These are phyloP conservation scores for Saturnispora besseyi DNA, from an alignment of 805 yeast species.

Conservation along the genomic window DNA sequence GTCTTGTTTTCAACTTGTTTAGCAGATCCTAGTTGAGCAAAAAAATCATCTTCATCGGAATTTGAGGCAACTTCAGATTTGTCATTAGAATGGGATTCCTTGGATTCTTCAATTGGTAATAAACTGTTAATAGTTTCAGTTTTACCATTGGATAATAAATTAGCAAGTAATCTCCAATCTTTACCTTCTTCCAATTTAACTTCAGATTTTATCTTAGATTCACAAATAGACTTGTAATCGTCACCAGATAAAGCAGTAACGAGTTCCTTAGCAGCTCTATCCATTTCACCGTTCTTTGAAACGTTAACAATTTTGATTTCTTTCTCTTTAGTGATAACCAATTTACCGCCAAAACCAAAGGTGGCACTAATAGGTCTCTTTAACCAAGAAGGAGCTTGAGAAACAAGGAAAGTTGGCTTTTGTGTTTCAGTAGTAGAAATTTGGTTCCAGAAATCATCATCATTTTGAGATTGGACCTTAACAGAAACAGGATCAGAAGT, in stretches of 20 bases:
- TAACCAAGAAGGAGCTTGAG: conserved; percentile 89
- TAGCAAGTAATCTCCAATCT: conserved; percentile 60
- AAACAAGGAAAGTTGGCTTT: conserved; percentile 60
- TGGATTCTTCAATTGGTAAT: conserved; percentile 7
- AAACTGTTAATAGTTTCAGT: conserved; percentile 37
- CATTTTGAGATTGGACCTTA: conserved; percentile 35
- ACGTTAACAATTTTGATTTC: conserved; percentile 23
- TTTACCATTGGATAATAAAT: conserved; percentile 43
- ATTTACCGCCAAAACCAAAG: conserved; percentile 92
- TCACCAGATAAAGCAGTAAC: conserved; percentile 47
- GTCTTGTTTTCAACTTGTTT: conserved; percentile 11
- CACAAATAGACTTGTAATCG: conserved; percentile 47
- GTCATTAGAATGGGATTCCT: conserved; percentile 11
- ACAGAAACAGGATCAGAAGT: conserved; percentile 50
- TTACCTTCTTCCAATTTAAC: conserved; percentile 25
- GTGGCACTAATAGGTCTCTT: conserved; percentile 61
- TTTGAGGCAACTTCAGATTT: conserved; percentile 12
- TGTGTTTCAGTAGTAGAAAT: conserved; percentile 58
- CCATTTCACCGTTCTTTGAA: conserved; percentile 31
- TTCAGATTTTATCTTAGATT: conserved; percentile 38
- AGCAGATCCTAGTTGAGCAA: conserved; percentile 24
- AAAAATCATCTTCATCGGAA: conserved; percentile 32
- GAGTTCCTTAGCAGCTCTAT: conserved; percentile 33
- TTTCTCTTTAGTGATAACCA: conserved; percentile 41
- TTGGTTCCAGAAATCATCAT: conserved; percentile 81